A percentile compares a stretch with the other conserved stretches of the same genome.
These are phyloP conservation scores for Rusavskia elegans DNA, from an alignment of 495 filamentous ascomycete genomes.

Conservation along the genomic window DNA sequence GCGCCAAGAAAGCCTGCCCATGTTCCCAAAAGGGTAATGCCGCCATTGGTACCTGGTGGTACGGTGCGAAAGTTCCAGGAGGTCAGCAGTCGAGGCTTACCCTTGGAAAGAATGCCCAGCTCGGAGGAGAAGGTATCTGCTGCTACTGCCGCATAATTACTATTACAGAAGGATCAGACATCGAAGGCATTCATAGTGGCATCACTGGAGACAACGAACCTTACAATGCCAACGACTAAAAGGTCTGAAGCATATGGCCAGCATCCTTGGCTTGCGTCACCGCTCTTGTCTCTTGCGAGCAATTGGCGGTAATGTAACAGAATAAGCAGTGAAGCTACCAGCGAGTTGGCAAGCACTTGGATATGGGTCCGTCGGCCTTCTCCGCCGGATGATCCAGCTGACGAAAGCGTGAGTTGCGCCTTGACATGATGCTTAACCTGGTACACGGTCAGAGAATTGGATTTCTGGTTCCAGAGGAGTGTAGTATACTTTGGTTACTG, in stretches of 20 bases:
- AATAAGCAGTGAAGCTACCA: conserved; percentile 57
- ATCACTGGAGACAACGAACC: conserved; percentile 9
- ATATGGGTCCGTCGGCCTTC: conserved; percentile 71
- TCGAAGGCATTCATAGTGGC: background rate
- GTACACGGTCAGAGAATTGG: background rate
- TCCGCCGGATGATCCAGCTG: conserved; percentile 52
- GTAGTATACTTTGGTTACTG: conserved; percentile 57
- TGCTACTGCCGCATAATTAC: conserved; percentile 77
- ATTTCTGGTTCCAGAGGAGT: background rate
- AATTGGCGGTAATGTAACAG: conserved; percentile 56
- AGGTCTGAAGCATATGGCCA: conserved; percentile 29
- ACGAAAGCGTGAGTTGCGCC: conserved; percentile 57
- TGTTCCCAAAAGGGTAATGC: conserved; percentile 59
- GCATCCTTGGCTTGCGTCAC: conserved; percentile 11
- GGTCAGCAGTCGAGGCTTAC: conserved; percentile 70
- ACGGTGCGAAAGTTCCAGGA: conserved; percentile 59
- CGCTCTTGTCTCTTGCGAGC: conserved; percentile 20
- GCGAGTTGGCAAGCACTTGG: conserved; percentile 83
- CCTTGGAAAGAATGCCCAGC: conserved; percentile 73
- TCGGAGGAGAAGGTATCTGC: conserved; percentile 94
- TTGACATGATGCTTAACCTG: conserved; percentile 82
- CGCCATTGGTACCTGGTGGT: conserved; percentile 84
- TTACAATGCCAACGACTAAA: conserved; percentile 39
- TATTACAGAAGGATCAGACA: background rate
- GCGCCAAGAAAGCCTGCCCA: conserved; percentile 61